phyloP scores from a whole-genome alignment of 192 early-diverging fungal species.

The Backusella parvicylindrica region DNA sequence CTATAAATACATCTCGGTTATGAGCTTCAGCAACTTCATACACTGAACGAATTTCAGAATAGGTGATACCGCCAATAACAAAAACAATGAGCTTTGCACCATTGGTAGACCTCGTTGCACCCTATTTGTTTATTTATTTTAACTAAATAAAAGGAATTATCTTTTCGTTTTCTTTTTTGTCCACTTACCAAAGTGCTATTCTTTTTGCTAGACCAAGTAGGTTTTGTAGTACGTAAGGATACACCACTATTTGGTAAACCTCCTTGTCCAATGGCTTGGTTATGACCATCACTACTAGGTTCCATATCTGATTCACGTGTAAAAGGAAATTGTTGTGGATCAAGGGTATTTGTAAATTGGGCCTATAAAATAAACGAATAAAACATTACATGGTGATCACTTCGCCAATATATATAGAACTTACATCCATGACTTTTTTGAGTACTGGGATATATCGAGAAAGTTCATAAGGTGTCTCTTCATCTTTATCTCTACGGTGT shows the following conservation, averaged over 20 bases:
- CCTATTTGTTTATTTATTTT: neutral
- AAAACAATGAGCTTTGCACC: conserved; percentile 74
- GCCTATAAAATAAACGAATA: conserved; percentile 32
- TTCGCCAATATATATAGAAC: neutral
- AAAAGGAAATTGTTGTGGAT: conserved; percentile 61
- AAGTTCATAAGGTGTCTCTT: conserved; percentile 66
- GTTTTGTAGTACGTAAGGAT: conserved; percentile 36
- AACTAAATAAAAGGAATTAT: neutral
- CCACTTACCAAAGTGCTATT: conserved; percentile 10
- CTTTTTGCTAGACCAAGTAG: conserved; percentile 18
- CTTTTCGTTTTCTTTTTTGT: neutral
- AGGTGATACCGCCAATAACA: conserved; percentile 77
- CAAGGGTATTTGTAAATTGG: conserved; percentile 46
- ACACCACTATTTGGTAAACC: conserved; percentile 31
- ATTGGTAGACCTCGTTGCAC: neutral
- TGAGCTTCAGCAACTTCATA: conserved; percentile 63
- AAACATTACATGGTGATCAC: too few relatives aligned
- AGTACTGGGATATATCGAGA: conserved; percentile 72
- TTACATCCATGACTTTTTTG: conserved; percentile 55
- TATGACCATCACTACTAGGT: conserved; percentile 18
- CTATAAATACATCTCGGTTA: conserved; percentile 69
- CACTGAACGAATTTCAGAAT: conserved; percentile 69
- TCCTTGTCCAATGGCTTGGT: conserved; percentile 8
- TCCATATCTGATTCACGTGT: conserved; percentile 48
- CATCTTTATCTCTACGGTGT: conserved; percentile 47